Evolutionary conservation across 257 asterid species (phyloP).

Genomic region (Petrea volubilis): DNA sequence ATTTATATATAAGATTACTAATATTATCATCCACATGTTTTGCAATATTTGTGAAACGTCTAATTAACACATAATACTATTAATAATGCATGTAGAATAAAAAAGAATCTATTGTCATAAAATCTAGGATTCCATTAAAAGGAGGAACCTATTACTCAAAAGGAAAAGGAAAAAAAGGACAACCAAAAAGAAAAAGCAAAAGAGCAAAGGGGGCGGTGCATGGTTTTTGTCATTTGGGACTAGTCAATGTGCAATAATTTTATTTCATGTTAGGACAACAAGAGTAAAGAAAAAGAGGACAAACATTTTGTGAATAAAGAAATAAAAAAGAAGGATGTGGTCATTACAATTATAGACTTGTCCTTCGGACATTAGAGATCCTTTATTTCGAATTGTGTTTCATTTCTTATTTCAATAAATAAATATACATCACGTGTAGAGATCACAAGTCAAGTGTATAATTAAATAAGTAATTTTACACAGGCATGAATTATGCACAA

Average conservation of each 20-base stretch:
- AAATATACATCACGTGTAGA: no score
- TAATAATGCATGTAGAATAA: background rate
- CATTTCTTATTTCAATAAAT: no score
- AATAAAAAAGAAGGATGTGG: background rate
- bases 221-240: conserved; percentile 28
- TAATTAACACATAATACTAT: no score
- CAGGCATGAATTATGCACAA: no score
- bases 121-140: conserved; percentile 22
- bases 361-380: no score
- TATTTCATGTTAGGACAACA: conserved; percentile 5
- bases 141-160: conserved; percentile 13
- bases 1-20: no score
- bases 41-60: background rate
- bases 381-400: no score
- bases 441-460: no score
- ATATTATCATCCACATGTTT: background rate
- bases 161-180: conserved; percentile 13
- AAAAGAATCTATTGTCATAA: conserved; percentile 15
- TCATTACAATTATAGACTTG: no score
- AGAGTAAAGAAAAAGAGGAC: background rate
- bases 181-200: conserved; percentile 10
- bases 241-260: conserved; percentile 2
- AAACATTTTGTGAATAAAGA: background rate
- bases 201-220: conserved; percentile 18
- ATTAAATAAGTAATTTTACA: no score